Evolutionary conservation across 352 stramenopile genomes (phyloP), one percentile per base, ranked within the genome.

Genomic region (Pythium graminicola): DNA sequence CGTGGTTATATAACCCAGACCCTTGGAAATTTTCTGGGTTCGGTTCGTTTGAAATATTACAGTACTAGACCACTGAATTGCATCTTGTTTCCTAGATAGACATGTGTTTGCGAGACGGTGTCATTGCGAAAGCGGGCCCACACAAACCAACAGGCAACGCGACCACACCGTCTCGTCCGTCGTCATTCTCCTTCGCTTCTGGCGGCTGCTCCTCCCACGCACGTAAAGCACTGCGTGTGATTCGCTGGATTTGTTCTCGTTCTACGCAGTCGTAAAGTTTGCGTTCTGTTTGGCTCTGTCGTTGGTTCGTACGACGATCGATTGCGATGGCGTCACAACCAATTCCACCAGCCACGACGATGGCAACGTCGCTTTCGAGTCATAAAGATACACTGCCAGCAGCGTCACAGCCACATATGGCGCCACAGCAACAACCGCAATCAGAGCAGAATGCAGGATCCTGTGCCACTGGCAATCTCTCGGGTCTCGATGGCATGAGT

Each of bases 401-500:
- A 35, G 29, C 57, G 7, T 28, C 53, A n/a, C 51, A 70, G 23
- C 31, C 41, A 14, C 50, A 63, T n/a, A n/a, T n/a, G n/a, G n/a
- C n/a, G n/a, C n/a, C n/a, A 19, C 65, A 64, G 24, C 52, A 67
- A 33, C 49, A 56, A 6, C 41, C 63, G 22, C 60, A 76, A 20
- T 24, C 39, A 14, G 50, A 65, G 41, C 48, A 54, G 39, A 19
- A 56, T 33, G 44, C 40, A 2, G 29, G 24, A 4, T 19, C 22
- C 0, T 62, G 52, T 27, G 42, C 53, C 16, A 23, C 32, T n/a
- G 46, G 59, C 14, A 67, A 58, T 46, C 33, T 36, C 13, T 43
- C 41, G 17, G 58, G 52, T 0, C 45, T 76, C 24, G 39, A 63
- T 11, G 76, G 68, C 33, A 85, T 90, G 79, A 90, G 76, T 51